phyloP scores from a whole-genome alignment of 345 rosid genomes.

The Murraya koenigii region DNA sequence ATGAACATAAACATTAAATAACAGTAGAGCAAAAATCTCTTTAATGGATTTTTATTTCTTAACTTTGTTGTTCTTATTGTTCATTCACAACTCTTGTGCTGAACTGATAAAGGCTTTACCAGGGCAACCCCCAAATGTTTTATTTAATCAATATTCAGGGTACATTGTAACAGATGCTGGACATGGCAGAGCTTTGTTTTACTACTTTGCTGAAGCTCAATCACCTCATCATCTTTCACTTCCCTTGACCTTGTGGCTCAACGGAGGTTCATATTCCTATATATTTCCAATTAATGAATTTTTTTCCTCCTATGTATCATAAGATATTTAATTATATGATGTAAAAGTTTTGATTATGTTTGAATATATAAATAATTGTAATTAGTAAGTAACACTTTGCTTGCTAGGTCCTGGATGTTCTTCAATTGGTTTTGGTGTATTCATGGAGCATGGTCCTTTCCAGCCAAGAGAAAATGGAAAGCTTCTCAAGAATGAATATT shows the following conservation, averaged over 20 bases:
- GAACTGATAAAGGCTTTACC: slow-evolving; percentile 31
- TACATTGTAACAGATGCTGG: slow-evolving; percentile 31
- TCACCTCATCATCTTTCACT: slow-evolving; percentile 13
- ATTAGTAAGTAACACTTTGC: no score
- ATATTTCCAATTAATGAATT: background rate
- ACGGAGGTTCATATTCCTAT: slow-evolving; percentile 23
- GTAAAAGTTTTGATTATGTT: background rate
- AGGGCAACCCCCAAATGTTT: slow-evolving; percentile 35
- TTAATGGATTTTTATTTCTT: slow-evolving; percentile 21
- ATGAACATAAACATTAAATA: background rate
- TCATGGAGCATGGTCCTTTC: slow-evolving; percentile 40
- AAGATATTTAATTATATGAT: no score
- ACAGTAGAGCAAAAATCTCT: background rate
- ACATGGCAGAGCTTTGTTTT: slow-evolving; percentile 32
- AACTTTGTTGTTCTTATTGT: slow-evolving; percentile 17
- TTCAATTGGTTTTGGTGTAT: slow-evolving; percentile 37
- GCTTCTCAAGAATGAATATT: slow-evolving; percentile 30
- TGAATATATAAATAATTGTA: no score
- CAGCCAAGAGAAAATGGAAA: slow-evolving; percentile 28
- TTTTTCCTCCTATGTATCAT: background rate
- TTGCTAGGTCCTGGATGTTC: slow-evolving; percentile 40
- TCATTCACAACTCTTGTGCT: slow-evolving; percentile 20
- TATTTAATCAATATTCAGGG: slow-evolving; percentile 32
- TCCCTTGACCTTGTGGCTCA: slow-evolving; percentile 33
- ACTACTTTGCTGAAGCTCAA: slow-evolving; percentile 33